A percentile compares a stretch with the other conserved stretches of the same genome.
These are phyloP conservation scores for Schwanniomyces pseudopolymorphus DNA, from an alignment of 805 yeast species.

Conservation along the genomic window DNA sequence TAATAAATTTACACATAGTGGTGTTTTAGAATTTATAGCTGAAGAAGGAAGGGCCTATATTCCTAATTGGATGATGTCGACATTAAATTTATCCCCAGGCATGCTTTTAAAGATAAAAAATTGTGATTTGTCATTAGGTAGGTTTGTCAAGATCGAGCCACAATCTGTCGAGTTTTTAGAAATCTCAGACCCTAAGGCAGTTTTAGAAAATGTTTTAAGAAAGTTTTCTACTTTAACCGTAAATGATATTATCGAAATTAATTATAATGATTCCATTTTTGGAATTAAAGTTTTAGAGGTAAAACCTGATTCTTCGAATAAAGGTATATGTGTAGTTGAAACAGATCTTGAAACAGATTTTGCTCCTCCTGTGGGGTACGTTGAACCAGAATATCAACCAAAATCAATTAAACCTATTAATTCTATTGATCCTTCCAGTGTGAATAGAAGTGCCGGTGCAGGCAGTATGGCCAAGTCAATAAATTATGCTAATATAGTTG, in stretches of 20 bases:
- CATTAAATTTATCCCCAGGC: slow-evolving; percentile 73
- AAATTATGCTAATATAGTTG: slow-evolving; percentile 60
- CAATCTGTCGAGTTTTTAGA: slow-evolving; percentile 92
- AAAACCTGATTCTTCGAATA: slow-evolving; percentile 65
- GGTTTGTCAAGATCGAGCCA: slow-evolving; percentile 90
- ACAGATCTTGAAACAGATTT: slow-evolving; percentile 96
- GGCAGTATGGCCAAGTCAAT: slow-evolving; percentile 80
- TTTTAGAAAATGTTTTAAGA: slow-evolving; percentile 85
- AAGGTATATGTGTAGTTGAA: slow-evolving; percentile 91
- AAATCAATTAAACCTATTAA: slow-evolving; percentile 34
- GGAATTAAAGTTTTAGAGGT: slow-evolving; percentile 84
- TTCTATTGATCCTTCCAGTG: slow-evolving; percentile 34
- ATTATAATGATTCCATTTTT: slow-evolving; percentile 76
- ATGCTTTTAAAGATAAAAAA: slow-evolving; percentile 72
- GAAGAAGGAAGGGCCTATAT: slow-evolving; percentile 95
- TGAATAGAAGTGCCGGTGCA: slow-evolving; percentile 41
- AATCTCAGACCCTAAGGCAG: slow-evolving; percentile 95
- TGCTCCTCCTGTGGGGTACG: slow-evolving; percentile 98
- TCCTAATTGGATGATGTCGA: slow-evolving; percentile 96
- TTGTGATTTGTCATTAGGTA: slow-evolving; percentile 81
- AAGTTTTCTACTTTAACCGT: slow-evolving; percentile 86
- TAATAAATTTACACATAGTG: slow-evolving; percentile 71
- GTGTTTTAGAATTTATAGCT: slow-evolving; percentile 94
- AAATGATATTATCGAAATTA: slow-evolving; percentile 79
- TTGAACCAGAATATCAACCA: slow-evolving; percentile 74